Base-by-base conservation (phyloP, 2,329 filamentous ascomycete genomes). In the Fusarium tanahbumbuense region DNA sequence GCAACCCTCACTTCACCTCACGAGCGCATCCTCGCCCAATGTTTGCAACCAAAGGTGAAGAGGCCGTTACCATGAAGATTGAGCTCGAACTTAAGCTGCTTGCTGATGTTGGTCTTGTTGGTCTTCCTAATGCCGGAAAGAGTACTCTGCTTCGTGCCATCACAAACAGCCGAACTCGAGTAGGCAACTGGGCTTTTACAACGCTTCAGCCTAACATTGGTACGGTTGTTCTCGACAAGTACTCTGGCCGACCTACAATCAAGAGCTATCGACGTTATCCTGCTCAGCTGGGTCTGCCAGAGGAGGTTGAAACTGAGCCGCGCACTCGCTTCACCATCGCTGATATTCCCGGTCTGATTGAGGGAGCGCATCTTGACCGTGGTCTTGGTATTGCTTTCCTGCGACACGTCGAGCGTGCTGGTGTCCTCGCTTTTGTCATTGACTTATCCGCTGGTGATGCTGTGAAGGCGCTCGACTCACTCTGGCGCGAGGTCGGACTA, bases 101-200 rank as follows among this genome's bases (percentile, higher is more conserved):
- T 42, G 96, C 96, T 8, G 96, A 99, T 80, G 92, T 99, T 10
- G 96, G 96, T 1, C 86, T 99, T 4, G 96, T 99, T 18, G 96
- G 96, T 1, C 87, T 98, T 18, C 96, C 96, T 3, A 99, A 99
- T 78, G 96, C 95, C 7, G 96, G 96, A 11, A 99, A 99, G 81
- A 97, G 93, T 77, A 98, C 96, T 0, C 86, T 99, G 3, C 86
- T 98, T 18, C 90, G 96, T 20, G 91, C 94, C 5, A 83, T 99
- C 74, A 97, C 91, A 74, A 94, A 94, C 78, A 97, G 93, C 78
- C 91, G 94, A 64, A 93, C 96, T 3, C 89, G 96, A 41, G 90
- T 99, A 30, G 96, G 96, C 42, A 91, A 92, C 78, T 99, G 96
- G 96, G 95, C 94, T 12, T 99, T 99, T 79, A 99, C 96, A 5